Conservation (phyloP, 331 rosid genomes). For the Ulmus americana region DNA sequence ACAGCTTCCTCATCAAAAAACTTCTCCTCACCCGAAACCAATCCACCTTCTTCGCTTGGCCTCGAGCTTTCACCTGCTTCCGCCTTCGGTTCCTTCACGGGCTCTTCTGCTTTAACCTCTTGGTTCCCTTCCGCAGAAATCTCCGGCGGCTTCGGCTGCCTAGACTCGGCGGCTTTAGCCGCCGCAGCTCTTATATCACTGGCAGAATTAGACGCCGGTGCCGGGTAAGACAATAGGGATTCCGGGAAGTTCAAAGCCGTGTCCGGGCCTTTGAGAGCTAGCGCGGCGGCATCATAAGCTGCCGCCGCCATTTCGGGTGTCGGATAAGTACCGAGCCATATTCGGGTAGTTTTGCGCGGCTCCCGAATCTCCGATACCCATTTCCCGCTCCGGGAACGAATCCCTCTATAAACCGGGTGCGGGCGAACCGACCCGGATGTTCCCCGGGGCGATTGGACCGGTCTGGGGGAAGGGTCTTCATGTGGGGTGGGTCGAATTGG, state of each 20-base stretch:
- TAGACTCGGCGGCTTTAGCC: conserved; percentile 55
- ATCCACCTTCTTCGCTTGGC: not conserved
- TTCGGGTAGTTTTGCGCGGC: conserved; percentile 81
- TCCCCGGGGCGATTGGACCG: conserved; percentile 15
- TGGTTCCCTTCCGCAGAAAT: not conserved
- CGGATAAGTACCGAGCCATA: conserved; percentile 89
- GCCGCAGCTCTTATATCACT: conserved; percentile 72
- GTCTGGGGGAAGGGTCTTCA: conserved; percentile 8
- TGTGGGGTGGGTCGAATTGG: not conserved
- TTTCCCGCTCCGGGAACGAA: conserved; percentile 69
- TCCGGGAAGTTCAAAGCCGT: conserved; percentile 65
- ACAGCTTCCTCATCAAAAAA: conserved; percentile 71
- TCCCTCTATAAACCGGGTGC: conserved; percentile 49
- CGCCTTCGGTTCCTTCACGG: not conserved
- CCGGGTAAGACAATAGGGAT: conserved; percentile 39
- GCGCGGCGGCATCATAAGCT: conserved; percentile 87
- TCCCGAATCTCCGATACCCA: conserved; percentile 96
- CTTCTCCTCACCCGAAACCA: conserved; percentile 5
- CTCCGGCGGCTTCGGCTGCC: conserved; percentile 12
- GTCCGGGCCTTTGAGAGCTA: conserved; percentile 70
- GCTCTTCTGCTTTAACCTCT: too few relatives aligned
- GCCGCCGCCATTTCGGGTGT: conserved; percentile 90
- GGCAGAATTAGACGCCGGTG: conserved; percentile 60
- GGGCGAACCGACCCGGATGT: conserved; percentile 14
- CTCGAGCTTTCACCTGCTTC: not conserved